Evolutionary conservation across 208 protist genomes (phyloP).

Genomic region (Leishmania lainsoni): DNA sequence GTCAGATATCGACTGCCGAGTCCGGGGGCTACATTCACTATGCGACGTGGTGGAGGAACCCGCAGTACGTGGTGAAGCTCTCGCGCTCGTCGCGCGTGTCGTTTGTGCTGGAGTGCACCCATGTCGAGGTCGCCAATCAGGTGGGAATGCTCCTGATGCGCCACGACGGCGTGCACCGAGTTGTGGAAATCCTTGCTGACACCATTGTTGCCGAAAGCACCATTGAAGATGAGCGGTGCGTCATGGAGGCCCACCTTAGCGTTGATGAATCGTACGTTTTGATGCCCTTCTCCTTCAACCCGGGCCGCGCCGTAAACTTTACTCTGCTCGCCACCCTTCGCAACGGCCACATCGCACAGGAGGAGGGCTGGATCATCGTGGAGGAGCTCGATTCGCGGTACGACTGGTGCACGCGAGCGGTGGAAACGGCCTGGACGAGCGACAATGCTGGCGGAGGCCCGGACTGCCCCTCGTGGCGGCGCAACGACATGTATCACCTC

Average conservation of each 20-base stretch:
- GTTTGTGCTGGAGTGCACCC: constrained; percentile 44
- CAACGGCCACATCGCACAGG: constrained; percentile 33
- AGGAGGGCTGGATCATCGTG: constrained; percentile 71
- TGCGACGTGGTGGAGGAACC: constrained; percentile 87
- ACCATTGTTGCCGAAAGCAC: constrained; percentile 67
- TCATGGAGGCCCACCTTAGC: constrained; percentile 43
- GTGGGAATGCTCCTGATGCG: constrained; percentile 75
- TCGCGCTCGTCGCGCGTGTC: constrained; percentile 50
- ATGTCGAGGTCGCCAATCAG: constrained; percentile 36
- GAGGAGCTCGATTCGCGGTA: constrained; percentile 60
- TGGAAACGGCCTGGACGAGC: constrained; percentile 54
- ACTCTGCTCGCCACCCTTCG: constrained; percentile 54
- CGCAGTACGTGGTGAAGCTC: constrained; percentile 68
- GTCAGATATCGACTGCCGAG: constrained; percentile 34
- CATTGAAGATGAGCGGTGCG: constrained; percentile 41
- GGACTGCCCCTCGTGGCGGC: constrained; percentile 59
- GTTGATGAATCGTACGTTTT: constrained; percentile 60
- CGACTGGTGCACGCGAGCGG: constrained; percentile 67
- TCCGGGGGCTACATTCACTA: constrained; percentile 84
- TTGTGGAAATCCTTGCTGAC: constrained; percentile 41
- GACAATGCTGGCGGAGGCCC: constrained; percentile 50
- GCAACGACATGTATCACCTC: constrained; percentile 71
- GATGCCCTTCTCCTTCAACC: constrained; percentile 85
- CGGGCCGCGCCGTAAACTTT: constrained; percentile 54
- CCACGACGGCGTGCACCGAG: constrained; percentile 59